Evolutionary conservation across 345 rosid species (phyloP), one percentile per base, ranked within the genome.

Genomic region (Gossypium rotundifolium): DNA sequence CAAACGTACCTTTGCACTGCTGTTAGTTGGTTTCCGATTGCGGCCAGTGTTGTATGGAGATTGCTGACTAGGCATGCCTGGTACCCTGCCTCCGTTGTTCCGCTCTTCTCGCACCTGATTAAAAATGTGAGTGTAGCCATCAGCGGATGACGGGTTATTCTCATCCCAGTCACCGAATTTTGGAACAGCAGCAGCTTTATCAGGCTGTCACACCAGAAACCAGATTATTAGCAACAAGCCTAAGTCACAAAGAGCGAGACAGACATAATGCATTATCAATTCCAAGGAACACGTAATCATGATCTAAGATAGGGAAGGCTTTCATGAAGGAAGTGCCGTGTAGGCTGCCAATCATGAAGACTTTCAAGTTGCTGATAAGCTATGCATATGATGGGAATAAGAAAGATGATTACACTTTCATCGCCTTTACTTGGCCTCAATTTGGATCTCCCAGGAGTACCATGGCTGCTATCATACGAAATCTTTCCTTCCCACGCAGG

Each of bases 151-250:
- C 0, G 97, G 94, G 74, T 94, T 85, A 23, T 75, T 91, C 82
- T 92, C 93, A 42, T 94, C 96, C 98, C 97, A 94, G 1, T 87
- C 97, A 0, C 97, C 98, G 42, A 94, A 94, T 74, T 86, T 94
- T 4, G 98, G 97, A 71, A 94, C 96, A 74, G 90, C 94, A 23
- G 93, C 88, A 20, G 89, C 91, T 75, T 76, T 79, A 1, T 89
- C 95, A 17, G 89, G 87, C 98, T 91, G 76, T 57, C 54, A 52
- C 57, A 82, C 42, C 67, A 79, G 51, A 27, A 75, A 59, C 23
- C 70, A 62, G 10, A 68, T 3, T 18, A 38, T 77, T 72, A 74
- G 59, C 33, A 77, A 57, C 17, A 76, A 18, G 42, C 9, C 51
- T 48, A 46, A 17, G 6, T 3, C 33, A 49, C 14, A 16, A 6